Conservation (phyloP, 805 yeast genomes). For the Candida pseudofarinosa region DNA sequence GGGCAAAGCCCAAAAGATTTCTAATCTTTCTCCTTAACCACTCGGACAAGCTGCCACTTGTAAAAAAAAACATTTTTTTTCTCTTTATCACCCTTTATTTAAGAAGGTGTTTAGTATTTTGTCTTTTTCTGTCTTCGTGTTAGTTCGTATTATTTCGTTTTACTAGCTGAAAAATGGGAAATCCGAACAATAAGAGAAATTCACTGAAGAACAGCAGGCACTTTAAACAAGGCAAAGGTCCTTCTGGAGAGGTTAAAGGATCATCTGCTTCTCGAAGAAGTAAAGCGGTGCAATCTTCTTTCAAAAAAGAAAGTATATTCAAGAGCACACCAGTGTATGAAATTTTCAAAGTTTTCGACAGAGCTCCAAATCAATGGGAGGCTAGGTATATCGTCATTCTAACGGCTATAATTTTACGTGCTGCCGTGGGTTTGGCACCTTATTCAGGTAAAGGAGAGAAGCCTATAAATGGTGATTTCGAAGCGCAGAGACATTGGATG, state of each 20-base stretch:
- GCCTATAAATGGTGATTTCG: conserved; percentile 94
- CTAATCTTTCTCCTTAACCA: conserved; percentile 47
- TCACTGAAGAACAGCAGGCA: not conserved
- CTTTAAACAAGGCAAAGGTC: not conserved
- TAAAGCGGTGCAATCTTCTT: not conserved
- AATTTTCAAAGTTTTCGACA: conserved; percentile 71
- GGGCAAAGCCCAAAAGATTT: conserved; percentile 49
- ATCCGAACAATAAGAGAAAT: not conserved
- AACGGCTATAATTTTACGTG: conserved; percentile 69
- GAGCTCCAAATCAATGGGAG: conserved; percentile 87
- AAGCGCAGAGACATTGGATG: conserved; percentile 98
- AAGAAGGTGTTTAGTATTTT: no score
- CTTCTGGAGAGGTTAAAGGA: not conserved
- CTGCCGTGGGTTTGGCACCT: conserved; percentile 86
- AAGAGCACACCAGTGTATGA: conserved; percentile 64
- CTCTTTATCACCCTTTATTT: no score
- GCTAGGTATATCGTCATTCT: conserved; percentile 73
- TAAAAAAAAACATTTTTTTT: no score
- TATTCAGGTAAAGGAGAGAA: conserved; percentile 69
- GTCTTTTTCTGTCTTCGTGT: no score
- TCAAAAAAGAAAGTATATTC: conserved; percentile 8
- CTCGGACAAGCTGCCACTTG: conserved; percentile 43
- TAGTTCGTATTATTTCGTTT: no score
- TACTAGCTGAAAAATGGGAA: not conserved
- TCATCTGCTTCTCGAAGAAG: no score